phyloP scores from a whole-genome alignment of 2,329 filamentous ascomycete genomes.

The Apiospora saccharicola region DNA sequence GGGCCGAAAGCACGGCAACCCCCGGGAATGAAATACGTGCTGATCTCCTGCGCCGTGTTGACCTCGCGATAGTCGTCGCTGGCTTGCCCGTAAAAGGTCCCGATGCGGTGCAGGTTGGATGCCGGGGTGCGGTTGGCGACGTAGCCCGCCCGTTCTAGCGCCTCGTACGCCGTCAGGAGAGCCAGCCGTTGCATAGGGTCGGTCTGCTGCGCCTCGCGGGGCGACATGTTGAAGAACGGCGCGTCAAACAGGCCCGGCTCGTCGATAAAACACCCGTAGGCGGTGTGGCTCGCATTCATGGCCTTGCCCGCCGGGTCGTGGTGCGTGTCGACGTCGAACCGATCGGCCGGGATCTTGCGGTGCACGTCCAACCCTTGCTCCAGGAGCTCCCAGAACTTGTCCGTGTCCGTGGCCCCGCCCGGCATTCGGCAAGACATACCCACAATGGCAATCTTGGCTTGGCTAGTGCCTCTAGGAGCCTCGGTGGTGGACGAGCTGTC shows the following conservation, averaged over 20 bases:
- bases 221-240: conserved; percentile 28
- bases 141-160: conserved; percentile 73
- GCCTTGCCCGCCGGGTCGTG: conserved; percentile 65
- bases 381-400: conserved; percentile 69
- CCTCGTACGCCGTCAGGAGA: conserved; percentile 73
- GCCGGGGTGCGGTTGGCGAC: conserved; percentile 69
- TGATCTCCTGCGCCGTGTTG: conserved; percentile 75
- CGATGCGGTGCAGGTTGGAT: conserved; percentile 62
- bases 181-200: conserved; percentile 74
- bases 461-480: neutral
- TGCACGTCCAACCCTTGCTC: conserved; percentile 69
- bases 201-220: conserved; percentile 55
- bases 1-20: conserved; percentile 51
- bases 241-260: conserved; percentile 26
- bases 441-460: conserved; percentile 71
- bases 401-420: conserved; percentile 63
- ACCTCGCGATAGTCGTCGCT: conserved; percentile 82
- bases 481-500: too few relatives aligned
- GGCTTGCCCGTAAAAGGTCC: conserved; percentile 78
- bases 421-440: conserved; percentile 71
- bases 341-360: conserved; percentile 43
- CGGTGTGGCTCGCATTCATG: conserved; percentile 26
- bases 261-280: conserved; percentile 30
- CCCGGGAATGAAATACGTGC: conserved; percentile 60
- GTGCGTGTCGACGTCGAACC: conserved; percentile 25